Evolutionary conservation across 164 flowering plant species (phyloP), one percentile per base, ranked within the genome.

Genomic region (Chimonanthus salicifolius): DNA sequence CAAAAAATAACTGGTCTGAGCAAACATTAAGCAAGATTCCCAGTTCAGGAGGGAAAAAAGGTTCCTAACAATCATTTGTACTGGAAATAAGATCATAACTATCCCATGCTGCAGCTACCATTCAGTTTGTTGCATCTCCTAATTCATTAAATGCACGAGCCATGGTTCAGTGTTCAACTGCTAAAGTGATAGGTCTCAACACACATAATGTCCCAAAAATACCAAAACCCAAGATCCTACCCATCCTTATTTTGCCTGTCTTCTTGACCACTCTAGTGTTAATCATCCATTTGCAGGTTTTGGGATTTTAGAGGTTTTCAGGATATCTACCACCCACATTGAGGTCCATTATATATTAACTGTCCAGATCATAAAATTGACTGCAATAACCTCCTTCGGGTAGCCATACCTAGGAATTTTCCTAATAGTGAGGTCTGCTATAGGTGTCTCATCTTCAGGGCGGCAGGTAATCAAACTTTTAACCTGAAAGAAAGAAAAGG

Each of bases 381-480:
- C 33, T 33, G 33, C 33, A 33, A 33, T 33, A 33, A 33, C 33
- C 33, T 13, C 64, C 3, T 21, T 62, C 6, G 2, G 43, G 6
- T 48, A 21, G 20, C 48, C 67, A 10, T 76, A 87, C 94, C 89
- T 85, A 2, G 92, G 89, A 18, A 87, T 87, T 72, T 77, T 87
- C 68, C 90, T 77, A 43, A 90, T 87, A 2, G 86, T 84, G 18
- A 85, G 64, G 69, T 80, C 73, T 68, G 80, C 83, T 60, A 90
- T 75, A 1, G 88, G 86, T 0, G 79, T 82, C 71, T 82, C 89
- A 71, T 88, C 90, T 84, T 85, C 91, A 2, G 88, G 86, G 3
- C 78, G 85, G 68, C 77, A 76, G 47, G 68, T 76, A 62, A 90
- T 82, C 76, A 90, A 73, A 75, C 84, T 89, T 75, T 90, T 90